phyloP scores from a whole-genome alignment of 345 rosid genomes.

The Citrus sp. region DNA sequence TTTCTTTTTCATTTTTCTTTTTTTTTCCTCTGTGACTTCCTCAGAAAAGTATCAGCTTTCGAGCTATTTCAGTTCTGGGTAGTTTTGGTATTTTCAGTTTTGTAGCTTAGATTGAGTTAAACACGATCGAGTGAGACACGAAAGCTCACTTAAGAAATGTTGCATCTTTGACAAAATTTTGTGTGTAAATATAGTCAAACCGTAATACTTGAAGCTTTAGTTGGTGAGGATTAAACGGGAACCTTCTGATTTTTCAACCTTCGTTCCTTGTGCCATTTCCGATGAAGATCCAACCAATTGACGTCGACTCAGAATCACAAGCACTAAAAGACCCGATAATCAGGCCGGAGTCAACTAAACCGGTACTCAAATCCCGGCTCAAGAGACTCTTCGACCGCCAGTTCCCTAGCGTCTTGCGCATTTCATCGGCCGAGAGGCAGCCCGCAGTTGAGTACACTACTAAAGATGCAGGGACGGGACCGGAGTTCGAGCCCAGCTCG shows the following conservation, averaged over 20 bases:
- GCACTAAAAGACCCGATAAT: constrained; percentile 21
- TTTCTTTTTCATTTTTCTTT: constrained; percentile 15
- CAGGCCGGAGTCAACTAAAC: constrained; percentile 49
- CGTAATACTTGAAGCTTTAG: not conserved
- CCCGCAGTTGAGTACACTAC: constrained; percentile 31
- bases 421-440: constrained; percentile 45
- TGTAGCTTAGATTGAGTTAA: constrained; percentile 26
- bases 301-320: constrained; percentile 35
- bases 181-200: constrained; percentile 20
- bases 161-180: constrained; percentile 2
- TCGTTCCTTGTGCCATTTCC: constrained; percentile 25
- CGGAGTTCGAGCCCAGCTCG: constrained; percentile 92
- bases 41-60: constrained; percentile 16
- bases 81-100: constrained; percentile 22
- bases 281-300: constrained; percentile 77
- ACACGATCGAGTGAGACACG: not conserved
- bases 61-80: not conserved
- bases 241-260: not conserved
- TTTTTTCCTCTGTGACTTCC: not conserved
- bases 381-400: constrained; percentile 68
- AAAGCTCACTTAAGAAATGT: not conserved
- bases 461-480: constrained; percentile 28
- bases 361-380: constrained; percentile 62
- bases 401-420: constrained; percentile 49
- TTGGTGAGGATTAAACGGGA: not conserved